phyloP scores from a whole-genome alignment of 768 basidiomycete species.

The Infundibulicybe gibba region DNA sequence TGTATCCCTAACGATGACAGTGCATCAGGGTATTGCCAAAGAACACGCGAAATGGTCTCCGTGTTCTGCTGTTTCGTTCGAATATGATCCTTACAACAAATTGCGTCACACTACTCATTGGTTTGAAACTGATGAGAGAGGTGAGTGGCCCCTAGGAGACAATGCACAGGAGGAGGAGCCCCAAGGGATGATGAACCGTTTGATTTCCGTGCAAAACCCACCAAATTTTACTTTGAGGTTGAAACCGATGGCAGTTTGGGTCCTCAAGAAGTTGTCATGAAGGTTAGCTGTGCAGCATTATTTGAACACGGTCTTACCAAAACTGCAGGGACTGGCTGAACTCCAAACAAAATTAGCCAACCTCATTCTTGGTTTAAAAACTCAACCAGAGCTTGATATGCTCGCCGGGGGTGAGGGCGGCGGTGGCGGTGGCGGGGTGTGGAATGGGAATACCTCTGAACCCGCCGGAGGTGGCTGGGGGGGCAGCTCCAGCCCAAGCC shows the following conservation, averaged over 20 bases:
- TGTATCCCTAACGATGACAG: background rate
- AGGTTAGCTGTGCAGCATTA: slow-evolving; percentile 37
- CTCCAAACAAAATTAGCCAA: slow-evolving; percentile 80
- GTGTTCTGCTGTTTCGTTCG: slow-evolving; percentile 90
- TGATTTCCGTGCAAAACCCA: slow-evolving; percentile 84
- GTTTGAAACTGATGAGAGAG: slow-evolving; percentile 78
- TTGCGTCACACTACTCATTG: slow-evolving; percentile 94
- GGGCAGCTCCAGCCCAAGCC: slow-evolving; percentile 19
- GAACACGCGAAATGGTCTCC: slow-evolving; percentile 99
- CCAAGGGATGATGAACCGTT: slow-evolving; percentile 80
- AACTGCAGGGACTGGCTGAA: slow-evolving; percentile 64
- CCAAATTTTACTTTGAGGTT: slow-evolving; percentile 90
- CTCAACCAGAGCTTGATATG: slow-evolving; percentile 53
- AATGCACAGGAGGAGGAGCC: slow-evolving; percentile 85
- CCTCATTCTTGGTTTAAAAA: slow-evolving; percentile 72
- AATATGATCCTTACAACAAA: slow-evolving; percentile 98
- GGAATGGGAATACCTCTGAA: no score
- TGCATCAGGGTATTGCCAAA: slow-evolving; percentile 85
- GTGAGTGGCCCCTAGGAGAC: slow-evolving; percentile 89
- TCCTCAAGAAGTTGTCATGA: slow-evolving; percentile 88
- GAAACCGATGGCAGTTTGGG: slow-evolving; percentile 91
- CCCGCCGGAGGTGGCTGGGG: slow-evolving; percentile 21
- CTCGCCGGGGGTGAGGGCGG: slow-evolving; percentile 33
- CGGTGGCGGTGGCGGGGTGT: slow-evolving; percentile 16
- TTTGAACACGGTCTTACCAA: slow-evolving; percentile 1